Base-by-base conservation (phyloP, 768 basidiomycete species). In the Macrolepiota dolichaula region DNA sequence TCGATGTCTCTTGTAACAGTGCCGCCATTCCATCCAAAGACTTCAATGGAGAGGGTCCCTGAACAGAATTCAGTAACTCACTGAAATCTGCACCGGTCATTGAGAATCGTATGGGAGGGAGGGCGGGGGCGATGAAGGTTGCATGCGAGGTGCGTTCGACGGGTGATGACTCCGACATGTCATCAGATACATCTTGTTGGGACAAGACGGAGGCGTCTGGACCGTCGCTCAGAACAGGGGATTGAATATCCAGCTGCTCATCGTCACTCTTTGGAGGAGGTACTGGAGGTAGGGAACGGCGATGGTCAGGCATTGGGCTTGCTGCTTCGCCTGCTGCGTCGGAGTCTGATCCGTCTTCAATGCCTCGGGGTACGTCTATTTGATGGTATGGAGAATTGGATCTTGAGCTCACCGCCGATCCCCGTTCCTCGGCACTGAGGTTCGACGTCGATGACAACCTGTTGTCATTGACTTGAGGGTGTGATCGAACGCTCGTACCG, bases 51-150 rank as follows among this genome's bases (percentile, higher is more conserved):
- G 79, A 77, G 25, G 78, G 69, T 19, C 81, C 82, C 38, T 81
- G 83, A 5, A 86, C 83, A 35, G 84, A 82, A 65, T 74, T 84
- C 54, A 91, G 79, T 17, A 91, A 72, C 61, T 90, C 89, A 0
- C 87, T 85, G 68, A 98, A 95, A 70, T 96, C 94, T 0, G 85
- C 78, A 50, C 86, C 83, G 61, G 85, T 89, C 76, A 96, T 81
- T 15, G 94, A 96, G 71, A 96, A 89, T n/a, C 92, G 86, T 68
- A 96, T 94, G 0, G 92, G 92, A 2, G 94, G 94, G 29, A 95
- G 77, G 2, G 92, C 91, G 40, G 94, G 94, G 0, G 92, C 90
- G 52, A 93, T 91, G 70, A 89, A 90, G 19, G 92, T 92, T 5
- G 89, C 78, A 66, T 82, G 83, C 7, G 88, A 86, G 11, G 82